Percentiles rank a stretch among this genome's conserved stretches.
phyloP scores from a whole-genome alignment of 768 basidiomycete genomes.

The Russula sp. region DNA sequence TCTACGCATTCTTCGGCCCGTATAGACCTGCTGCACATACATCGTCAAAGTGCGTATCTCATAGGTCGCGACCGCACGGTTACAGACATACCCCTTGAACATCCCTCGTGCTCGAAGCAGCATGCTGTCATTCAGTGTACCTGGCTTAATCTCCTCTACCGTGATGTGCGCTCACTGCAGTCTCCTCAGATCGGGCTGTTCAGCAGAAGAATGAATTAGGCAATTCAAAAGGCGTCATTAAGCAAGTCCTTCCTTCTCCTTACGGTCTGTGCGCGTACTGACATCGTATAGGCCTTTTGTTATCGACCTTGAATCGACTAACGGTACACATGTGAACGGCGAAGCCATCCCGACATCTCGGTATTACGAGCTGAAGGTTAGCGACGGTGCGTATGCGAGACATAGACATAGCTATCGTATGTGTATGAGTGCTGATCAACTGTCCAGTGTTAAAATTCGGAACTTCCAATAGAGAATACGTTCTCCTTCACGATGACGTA shows the following conservation, averaged over 20 bases:
- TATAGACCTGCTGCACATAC: slow-evolving; percentile 86
- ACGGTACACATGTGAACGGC: slow-evolving; percentile 89
- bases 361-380: slow-evolving; percentile 74
- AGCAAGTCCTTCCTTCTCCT: slow-evolving; percentile 45
- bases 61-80: slow-evolving; percentile 86
- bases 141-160: slow-evolving; percentile 24
- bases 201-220: slow-evolving; percentile 87
- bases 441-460: slow-evolving; percentile 77
- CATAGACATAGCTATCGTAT: neutral
- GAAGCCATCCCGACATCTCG: slow-evolving; percentile 76
- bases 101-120: slow-evolving; percentile 97
- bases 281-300: slow-evolving; percentile 70
- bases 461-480: slow-evolving; percentile 73
- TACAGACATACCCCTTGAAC: slow-evolving; percentile 81
- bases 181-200: slow-evolving; percentile 62
- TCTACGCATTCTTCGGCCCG: neutral
- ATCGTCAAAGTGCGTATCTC: slow-evolving; percentile 90
- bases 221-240: slow-evolving; percentile 63
- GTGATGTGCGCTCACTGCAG: slow-evolving; percentile 10
- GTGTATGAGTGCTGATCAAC: slow-evolving; percentile 8
- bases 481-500: slow-evolving; percentile 75
- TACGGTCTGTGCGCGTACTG: neutral
- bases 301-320: slow-evolving; percentile 98
- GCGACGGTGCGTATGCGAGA: slow-evolving; percentile 54
- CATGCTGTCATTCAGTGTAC: slow-evolving; percentile 93